Evolutionary conservation across 176 grass and related monocot genomes (phyloP).

Genomic region (Zea luxurians): DNA sequence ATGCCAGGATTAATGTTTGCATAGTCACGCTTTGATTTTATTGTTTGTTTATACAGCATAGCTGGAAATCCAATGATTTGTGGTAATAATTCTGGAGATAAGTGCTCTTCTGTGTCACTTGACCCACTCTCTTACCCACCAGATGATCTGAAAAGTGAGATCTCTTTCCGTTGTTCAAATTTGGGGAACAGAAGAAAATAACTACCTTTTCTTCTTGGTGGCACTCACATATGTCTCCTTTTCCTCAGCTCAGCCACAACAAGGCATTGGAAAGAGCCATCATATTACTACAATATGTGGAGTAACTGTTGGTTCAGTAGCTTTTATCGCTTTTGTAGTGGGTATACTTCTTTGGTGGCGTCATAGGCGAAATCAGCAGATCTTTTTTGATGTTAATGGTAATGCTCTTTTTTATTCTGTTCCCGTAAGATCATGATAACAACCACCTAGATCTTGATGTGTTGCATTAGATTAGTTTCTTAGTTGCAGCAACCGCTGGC

Average conservation of each 20-base stretch:
- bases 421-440: background rate
- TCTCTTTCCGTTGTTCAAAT: slow-evolving; percentile 14
- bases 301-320: slow-evolving; percentile 60
- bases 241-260: slow-evolving; percentile 79
- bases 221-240: slow-evolving; percentile 34
- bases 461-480: background rate
- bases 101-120: slow-evolving; percentile 73
- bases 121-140: slow-evolving; percentile 88
- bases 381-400: slow-evolving; percentile 98
- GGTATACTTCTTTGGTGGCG: slow-evolving; percentile 81
- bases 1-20: slow-evolving; percentile 4
- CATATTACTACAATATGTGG: slow-evolving; percentile 70
- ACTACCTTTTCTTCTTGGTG: background rate
- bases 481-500: background rate
- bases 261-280: slow-evolving; percentile 50
- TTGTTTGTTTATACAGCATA: slow-evolving; percentile 55
- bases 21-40: slow-evolving; percentile 14
- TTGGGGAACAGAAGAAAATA: background rate
- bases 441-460: background rate
- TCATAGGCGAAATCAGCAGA: slow-evolving; percentile 79
- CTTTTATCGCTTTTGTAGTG: slow-evolving; percentile 34
- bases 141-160: slow-evolving; percentile 78
- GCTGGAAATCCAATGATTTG: slow-evolving; percentile 81
- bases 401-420: slow-evolving; percentile 25
- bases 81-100: slow-evolving; percentile 56